Evolutionary conservation across 2,329 filamentous ascomycete genomes (phyloP), one percentile per base, ranked within the genome.

Genomic region (Dendryphion nanum): DNA sequence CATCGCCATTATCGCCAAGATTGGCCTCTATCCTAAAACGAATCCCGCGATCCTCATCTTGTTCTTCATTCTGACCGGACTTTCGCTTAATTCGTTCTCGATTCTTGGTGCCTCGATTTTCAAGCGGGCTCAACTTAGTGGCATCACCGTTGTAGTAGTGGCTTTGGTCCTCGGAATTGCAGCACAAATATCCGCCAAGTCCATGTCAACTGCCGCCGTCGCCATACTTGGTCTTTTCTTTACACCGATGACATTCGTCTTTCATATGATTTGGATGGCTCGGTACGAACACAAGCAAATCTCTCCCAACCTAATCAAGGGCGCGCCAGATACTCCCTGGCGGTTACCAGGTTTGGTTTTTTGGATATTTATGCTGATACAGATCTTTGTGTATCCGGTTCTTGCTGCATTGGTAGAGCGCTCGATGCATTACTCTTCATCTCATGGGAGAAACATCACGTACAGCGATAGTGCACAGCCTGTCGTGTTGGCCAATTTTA

Each of bases 161-260:
- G 82, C 79, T 14, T 72, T 93, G 16, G 68, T 91, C 2, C 72
- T 95, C 1, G 88, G 83, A 10, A 83, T 95, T 47, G 69, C 93
- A 13, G 83, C 88, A 0, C 89, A 95, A 63, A 78, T 86, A 12
- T 41, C 46, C 6, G 69, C 86, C 10, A 79, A 76, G 1, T 73
- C 71, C 3, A 76, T 79, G 1, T 70, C 66, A 3, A 84, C 81
- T 1, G 80, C 70, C 2, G 73, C 78, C 1, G 84, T 90, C 3
- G 73, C 76, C 3, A 70, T 86, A 3, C 70, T 94, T 8, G 82
- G 82, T 37, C 56, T 91, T 5, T 64, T 95, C 0, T 95, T 95
- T 59, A 78, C 86, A 1, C 86, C 89, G 0, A 91, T 89, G 73
- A 89, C 86, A 49, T 94, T 86, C 56, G 83, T 90, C 5, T 88